Evolutionary conservation across 2,329 filamentous ascomycete species (phyloP), one percentile per base, ranked within the genome.

Genomic region (Trichoderma sp.): DNA sequence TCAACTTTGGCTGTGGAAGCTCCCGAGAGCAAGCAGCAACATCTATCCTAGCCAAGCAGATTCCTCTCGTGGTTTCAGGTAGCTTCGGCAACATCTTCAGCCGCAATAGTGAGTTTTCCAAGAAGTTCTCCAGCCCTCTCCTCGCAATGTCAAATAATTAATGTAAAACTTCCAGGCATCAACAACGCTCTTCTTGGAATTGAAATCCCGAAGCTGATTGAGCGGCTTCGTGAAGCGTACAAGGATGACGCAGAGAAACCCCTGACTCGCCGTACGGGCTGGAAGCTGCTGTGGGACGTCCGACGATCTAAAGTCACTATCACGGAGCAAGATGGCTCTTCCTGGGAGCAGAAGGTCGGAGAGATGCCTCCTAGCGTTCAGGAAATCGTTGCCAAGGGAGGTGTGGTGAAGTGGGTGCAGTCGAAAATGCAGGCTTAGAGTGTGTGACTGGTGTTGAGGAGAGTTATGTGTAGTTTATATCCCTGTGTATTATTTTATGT

Each of bases 1-100:
- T 92, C 87, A 97, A 97, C 86, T 98, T 98, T 81, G 96, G 96
- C 65, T 95, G 92, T 78, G 95, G 95, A 21, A 91, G 88, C 75
- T 95, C 92, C 1, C 87, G 95, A 73, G 95, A 98, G 83, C 83
- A 98, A 83, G 95, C 95, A 6, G 95, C 95, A 0, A 98, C 96
- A 0, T 93, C 95, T 0, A 93, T 97, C 74, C 87, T 97, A 1
- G 94, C 95, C 18, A 94, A 93, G 84, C 84, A 92, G 79, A 95
- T 97, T 75, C 93, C 93, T 0, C 89, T 97, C 3, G 94, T 97
- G 1, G 91, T 97, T 0, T 89, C 93, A 0, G 94, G 93, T 65
- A 95, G 92, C 84, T 95, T 97, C 80, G 91, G 93, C 74, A 97
- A 95, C 85, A 97, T 96, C 82, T 97, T 97, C 82, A 88, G 87